phyloP scores from a whole-genome alignment of 2,329 filamentous ascomycete genomes.

The Neonectria coccinea region DNA sequence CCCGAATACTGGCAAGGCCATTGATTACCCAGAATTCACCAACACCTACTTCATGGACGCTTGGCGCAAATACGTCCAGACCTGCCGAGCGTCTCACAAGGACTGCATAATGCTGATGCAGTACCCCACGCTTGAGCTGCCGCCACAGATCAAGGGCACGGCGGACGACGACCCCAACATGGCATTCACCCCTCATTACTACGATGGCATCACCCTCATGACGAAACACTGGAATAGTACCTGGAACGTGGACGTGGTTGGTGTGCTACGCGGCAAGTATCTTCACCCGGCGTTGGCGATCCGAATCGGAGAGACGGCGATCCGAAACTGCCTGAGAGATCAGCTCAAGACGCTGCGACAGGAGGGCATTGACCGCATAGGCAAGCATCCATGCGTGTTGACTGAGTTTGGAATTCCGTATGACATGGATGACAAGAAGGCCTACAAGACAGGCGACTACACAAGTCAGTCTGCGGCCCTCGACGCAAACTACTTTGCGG shows the following conservation, averaged over 20 bases:
- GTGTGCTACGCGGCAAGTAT: constrained; percentile 89
- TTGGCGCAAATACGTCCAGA: constrained; percentile 80
- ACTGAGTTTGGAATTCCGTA: constrained; percentile 98
- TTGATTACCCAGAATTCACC: constrained; percentile 88
- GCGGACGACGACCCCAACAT: constrained; percentile 89
- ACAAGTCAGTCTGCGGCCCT: constrained; percentile 91
- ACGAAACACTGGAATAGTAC: constrained; percentile 99
- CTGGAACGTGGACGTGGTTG: constrained; percentile 97
- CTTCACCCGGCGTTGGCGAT: constrained; percentile 90
- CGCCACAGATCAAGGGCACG: constrained; percentile 87
- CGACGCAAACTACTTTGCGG: constrained; percentile 94
- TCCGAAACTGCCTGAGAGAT: constrained; percentile 91
- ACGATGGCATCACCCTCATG: constrained; percentile 95
- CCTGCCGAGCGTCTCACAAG: constrained; percentile 80
- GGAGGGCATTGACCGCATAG: constrained; percentile 90
- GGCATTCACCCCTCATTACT: constrained; percentile 95
- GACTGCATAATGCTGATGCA: constrained; percentile 91
- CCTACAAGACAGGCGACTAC: constrained; percentile 96
- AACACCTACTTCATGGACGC: constrained; percentile 92
- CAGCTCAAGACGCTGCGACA: constrained; percentile 85
- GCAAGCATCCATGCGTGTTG: constrained; percentile 87
- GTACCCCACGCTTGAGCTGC: constrained; percentile 90
- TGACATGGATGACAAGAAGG: constrained; percentile 97
- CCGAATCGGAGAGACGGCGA: constrained; percentile 91
- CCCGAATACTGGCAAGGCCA: constrained; percentile 76